Evolutionary conservation across 106 monocot genomes (phyloP).

Genomic region (Alisma plantagoaquatica): DNA sequence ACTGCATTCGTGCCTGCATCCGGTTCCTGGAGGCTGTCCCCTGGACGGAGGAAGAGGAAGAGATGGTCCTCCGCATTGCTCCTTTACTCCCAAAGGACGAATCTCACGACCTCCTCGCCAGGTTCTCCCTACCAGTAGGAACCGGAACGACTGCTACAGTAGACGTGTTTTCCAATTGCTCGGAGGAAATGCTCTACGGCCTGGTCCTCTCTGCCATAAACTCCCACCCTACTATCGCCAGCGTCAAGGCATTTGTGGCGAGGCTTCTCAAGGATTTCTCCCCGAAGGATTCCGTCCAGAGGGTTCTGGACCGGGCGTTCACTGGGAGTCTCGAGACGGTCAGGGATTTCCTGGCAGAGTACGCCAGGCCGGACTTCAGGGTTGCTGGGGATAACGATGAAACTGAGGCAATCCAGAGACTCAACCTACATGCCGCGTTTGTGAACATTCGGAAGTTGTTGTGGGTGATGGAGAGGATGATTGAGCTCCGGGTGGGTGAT

Average conservation of each 20-base stretch:
- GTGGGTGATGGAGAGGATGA: constrained; percentile 90
- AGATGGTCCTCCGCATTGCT: constrained; percentile 18
- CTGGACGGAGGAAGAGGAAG: constrained; percentile 84
- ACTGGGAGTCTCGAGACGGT: constrained; percentile 37
- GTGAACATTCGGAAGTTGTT: constrained; percentile 55
- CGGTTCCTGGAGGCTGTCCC: constrained; percentile 87
- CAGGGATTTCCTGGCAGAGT: constrained; percentile 62
- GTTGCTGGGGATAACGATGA: constrained; percentile 69
- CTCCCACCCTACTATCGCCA: constrained; percentile 45
- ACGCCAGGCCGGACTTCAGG: constrained; percentile 81
- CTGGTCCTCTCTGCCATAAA: constrained; percentile 55
- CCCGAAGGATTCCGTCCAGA: constrained; percentile 28
- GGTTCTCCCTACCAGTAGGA: constrained; percentile 18
- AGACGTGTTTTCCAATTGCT: constrained; percentile 12
- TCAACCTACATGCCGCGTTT: constrained; percentile 60
- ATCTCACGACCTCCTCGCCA: constrained; percentile 43
- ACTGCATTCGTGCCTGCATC: constrained; percentile 48
- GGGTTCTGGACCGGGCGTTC: constrained; percentile 61
- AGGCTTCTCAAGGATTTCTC: constrained; percentile 60
- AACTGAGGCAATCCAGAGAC: constrained; percentile 84
- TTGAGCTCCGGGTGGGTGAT: constrained; percentile 70
- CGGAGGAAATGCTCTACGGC: constrained; percentile 67
- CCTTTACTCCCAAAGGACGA: constrained; percentile 53
- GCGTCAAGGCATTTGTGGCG: constrained; percentile 74
- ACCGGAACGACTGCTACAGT: background rate